Percentiles rank a stretch among this genome's conserved stretches.
phyloP scores from a whole-genome alignment of 2,329 filamentous ascomycete species.

The Colletotrichum lentis region DNA sequence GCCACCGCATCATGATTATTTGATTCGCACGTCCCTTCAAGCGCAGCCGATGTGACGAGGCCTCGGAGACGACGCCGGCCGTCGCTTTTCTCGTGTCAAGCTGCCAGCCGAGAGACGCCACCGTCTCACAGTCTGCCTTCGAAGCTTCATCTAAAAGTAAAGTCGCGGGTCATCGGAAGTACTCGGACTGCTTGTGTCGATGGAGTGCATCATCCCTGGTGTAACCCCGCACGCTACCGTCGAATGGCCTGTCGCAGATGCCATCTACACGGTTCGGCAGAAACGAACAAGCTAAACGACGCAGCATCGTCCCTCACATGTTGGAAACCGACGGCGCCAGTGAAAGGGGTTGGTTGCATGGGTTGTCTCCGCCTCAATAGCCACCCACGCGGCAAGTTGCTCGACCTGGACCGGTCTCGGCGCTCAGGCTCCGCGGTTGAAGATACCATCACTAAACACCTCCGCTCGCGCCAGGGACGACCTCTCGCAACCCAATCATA shows the following conservation, averaged over 20 bases:
- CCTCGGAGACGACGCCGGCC: background rate
- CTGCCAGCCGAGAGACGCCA: slow-evolving; percentile 15
- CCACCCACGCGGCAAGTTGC: background rate
- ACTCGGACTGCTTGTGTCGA: background rate
- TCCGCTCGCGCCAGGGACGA: slow-evolving; percentile 7
- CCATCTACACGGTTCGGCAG: background rate
- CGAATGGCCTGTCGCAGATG: background rate
- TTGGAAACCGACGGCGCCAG: background rate
- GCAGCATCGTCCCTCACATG: background rate
- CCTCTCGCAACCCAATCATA: background rate
- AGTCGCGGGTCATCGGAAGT: background rate
- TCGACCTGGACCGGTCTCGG: slow-evolving; percentile 6
- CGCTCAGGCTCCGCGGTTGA: slow-evolving; percentile 17
- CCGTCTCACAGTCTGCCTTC: slow-evolving; percentile 7
- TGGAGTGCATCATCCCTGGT: background rate
- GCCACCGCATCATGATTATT: slow-evolving; percentile 2
- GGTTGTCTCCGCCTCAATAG: background rate
- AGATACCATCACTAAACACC: background rate
- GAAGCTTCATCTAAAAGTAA: slow-evolving; percentile 9
- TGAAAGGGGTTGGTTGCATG: slow-evolving; percentile 14
- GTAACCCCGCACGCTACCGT: background rate
- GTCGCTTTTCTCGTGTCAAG: background rate
- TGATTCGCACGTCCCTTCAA: slow-evolving; percentile 22
- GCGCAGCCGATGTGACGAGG: slow-evolving; percentile 3
- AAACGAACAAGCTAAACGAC: background rate